Evolutionary conservation across 2,329 filamentous ascomycete species (phyloP), one percentile per base, ranked within the genome.

Genomic region (Tolypocladium nubicola): DNA sequence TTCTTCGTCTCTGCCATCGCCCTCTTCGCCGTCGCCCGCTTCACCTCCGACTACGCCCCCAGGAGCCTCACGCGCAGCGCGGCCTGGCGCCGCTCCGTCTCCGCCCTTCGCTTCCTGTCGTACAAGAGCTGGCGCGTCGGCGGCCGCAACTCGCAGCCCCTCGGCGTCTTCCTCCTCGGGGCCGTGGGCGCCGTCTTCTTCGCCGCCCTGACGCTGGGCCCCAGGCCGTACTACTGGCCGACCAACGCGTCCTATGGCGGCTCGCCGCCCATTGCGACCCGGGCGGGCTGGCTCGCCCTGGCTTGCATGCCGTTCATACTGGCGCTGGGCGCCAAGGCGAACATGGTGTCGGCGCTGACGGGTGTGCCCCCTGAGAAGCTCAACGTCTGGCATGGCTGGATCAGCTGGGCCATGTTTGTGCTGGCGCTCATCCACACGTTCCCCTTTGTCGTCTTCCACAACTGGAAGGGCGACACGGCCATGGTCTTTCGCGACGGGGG

Each of bases 371-470:
- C 83, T 58, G 82, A 85, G 63, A 79, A 77, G 57, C 73, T 85
- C 1, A 79, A 82, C 57, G 66, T 80, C n/a, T 81, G 79, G 63
- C 80, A 83, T 62, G 73, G 75, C 53, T 82, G 78, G 78, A 71
- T 76, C 4, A 74, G 75, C 50, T 82, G 79, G 66, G 79, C 78
- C 38, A 81, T 83, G 71, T 82, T 83, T 57, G 70, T 78, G 21
- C 70, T 83, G 1, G 79, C 80, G 0, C 68, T 85, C 4, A 61
- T 84, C 7, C 82, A 85, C 62, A 84, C 81, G 0, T 84, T 84
- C 54, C 82, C 82, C 0, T 85, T 82, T 62, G 77, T 85, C 57
- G 69, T 84, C 1, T 79, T 74, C 60, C 72, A 82, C 60, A 71
- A 77, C 26, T 65, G 69, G 58, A 74, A 72, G 45, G 76, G 77